These are phyloP conservation scores for Nyctanthes arbortristis DNA, from an alignment of 257 asterid species.

Conservation along the genomic window DNA sequence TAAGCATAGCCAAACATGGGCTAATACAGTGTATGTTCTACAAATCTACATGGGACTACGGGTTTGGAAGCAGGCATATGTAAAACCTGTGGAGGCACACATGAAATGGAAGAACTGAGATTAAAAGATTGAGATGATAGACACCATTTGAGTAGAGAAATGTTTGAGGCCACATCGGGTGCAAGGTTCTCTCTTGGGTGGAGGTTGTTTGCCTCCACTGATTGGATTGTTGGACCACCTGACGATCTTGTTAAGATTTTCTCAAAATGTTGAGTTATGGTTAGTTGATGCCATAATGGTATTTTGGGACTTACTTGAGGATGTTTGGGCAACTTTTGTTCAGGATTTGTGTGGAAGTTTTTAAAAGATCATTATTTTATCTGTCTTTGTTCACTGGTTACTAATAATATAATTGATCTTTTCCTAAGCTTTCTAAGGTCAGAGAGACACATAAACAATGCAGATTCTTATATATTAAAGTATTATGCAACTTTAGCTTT, in stretches of 20 bases:
- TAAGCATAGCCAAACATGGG: not conserved
- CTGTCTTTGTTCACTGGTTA: conserved; percentile 15
- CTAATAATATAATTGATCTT: not conserved
- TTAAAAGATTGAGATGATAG: not conserved
- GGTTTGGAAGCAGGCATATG: not conserved
- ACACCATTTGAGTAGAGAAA: not conserved
- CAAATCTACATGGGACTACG: not conserved
- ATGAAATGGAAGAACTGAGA: not conserved
- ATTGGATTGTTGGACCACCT: too few species aligned
- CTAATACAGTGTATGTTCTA: too few species aligned
- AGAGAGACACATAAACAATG: not conserved
- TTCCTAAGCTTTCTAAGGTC: not conserved
- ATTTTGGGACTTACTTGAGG: not conserved
- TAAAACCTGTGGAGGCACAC: not conserved
- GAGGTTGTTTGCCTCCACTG: too few species aligned
- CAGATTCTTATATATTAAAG: not conserved
- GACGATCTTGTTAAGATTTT: too few species aligned
- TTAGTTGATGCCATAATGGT: not conserved
- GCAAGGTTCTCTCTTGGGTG: too few species aligned
- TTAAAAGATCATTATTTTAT: not conserved
- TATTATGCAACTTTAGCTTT: not conserved
- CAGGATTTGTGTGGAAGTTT: not conserved
- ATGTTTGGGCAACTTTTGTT: not conserved
- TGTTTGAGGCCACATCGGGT: too few species aligned
- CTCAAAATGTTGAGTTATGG: not conserved